phyloP scores from a whole-genome alignment of 2,329 filamentous ascomycete species.

The Diaporthe vaccinii region DNA sequence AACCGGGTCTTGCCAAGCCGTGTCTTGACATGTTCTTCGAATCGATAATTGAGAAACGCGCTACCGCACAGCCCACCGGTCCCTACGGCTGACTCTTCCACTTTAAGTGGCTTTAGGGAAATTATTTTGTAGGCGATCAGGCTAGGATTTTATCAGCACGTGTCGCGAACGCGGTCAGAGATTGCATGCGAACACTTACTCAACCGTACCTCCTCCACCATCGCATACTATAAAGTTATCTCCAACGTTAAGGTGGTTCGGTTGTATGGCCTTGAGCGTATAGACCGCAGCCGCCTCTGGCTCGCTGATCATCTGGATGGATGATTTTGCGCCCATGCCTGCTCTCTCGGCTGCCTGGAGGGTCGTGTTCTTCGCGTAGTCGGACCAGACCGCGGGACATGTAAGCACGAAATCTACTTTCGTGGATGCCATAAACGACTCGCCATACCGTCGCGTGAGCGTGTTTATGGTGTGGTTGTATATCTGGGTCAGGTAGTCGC shows the following conservation, averaged over 20 bases:
- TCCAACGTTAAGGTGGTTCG: slow-evolving; percentile 78
- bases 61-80: slow-evolving; percentile 84
- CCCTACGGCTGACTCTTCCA: slow-evolving; percentile 85
- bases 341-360: slow-evolving; percentile 82
- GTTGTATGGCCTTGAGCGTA: slow-evolving; percentile 83
- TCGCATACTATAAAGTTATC: slow-evolving; percentile 76
- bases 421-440: slow-evolving; percentile 82
- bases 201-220: slow-evolving; percentile 75
- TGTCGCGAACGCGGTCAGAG: background rate
- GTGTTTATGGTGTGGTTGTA: slow-evolving; percentile 85
- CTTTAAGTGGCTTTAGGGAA: slow-evolving; percentile 76
- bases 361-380: slow-evolving; percentile 87
- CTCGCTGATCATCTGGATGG: slow-evolving; percentile 85
- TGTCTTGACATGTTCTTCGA: slow-evolving; percentile 80
- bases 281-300: slow-evolving; percentile 86
- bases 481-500: slow-evolving; percentile 83
- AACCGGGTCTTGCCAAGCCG: slow-evolving; percentile 77
- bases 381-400: slow-evolving; percentile 87
- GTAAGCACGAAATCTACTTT: slow-evolving; percentile 85
- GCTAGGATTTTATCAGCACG: slow-evolving; percentile 51
- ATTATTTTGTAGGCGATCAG: slow-evolving; percentile 87
- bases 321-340: slow-evolving; percentile 79
- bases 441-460: slow-evolving; percentile 79
- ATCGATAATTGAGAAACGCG: slow-evolving; percentile 84
- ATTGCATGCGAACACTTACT: slow-evolving; percentile 59